Evolutionary conservation across 2,329 filamentous ascomycete genomes (phyloP).

Genomic region (Aureobasidium sp.): DNA sequence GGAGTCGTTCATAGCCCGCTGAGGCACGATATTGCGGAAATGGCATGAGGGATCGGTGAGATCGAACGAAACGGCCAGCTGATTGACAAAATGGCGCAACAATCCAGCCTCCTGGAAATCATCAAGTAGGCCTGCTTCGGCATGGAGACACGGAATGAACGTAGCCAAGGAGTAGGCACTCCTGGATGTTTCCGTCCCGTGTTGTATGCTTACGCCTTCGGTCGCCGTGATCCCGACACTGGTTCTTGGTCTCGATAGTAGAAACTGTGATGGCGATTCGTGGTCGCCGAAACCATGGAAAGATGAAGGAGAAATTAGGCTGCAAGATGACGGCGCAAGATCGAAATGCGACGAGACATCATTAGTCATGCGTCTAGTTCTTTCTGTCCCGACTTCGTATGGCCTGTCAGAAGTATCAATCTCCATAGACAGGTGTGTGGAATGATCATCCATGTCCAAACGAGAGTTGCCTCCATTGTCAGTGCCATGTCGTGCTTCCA

Average conservation of each 20-base stretch:
- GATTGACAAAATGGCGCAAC: neutral
- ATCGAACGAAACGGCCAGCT: neutral
- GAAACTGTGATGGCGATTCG: neutral
- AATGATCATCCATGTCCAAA: neutral
- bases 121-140: neutral
- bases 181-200: neutral
- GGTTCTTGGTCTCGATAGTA: neutral
- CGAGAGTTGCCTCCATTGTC: neutral
- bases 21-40: conserved; percentile 47
- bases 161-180: neutral
- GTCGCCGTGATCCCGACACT: neutral
- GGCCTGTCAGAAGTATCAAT: neutral
- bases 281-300: neutral
- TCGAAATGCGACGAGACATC: neutral
- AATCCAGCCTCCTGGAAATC: neutral
- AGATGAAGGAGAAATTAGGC: neutral
- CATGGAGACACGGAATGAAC: neutral
- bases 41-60: conserved; percentile 28
- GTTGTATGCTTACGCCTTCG: neutral
- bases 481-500: neutral
- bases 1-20: conserved; percentile 41
- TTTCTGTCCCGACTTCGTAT: neutral
- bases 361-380: neutral
- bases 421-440: neutral
- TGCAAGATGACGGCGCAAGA: neutral